These are phyloP conservation scores for Speleostelium caveatum DNA, from an alignment of 78 protist genomes.

Conservation along the genomic window DNA sequence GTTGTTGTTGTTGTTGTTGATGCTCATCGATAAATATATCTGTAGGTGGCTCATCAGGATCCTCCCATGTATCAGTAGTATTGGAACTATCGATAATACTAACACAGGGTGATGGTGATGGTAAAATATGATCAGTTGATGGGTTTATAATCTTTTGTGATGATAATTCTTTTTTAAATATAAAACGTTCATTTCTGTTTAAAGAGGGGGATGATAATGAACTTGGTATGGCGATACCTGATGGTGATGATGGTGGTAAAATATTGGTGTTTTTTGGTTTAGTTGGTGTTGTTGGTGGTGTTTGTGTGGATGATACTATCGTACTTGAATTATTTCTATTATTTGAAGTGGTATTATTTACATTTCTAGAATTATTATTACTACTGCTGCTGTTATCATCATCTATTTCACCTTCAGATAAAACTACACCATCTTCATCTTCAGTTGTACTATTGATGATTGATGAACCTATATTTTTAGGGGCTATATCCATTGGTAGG, in stretches of 20 bases:
- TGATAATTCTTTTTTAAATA: neutral
- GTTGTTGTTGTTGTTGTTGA: neutral
- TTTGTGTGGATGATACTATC: too few relatives aligned
- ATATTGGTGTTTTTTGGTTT: neutral
- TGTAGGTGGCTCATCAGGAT: neutral
- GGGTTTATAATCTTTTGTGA: neutral
- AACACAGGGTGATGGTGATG: constrained; percentile 9
- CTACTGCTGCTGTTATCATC: neutral
- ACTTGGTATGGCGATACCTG: neutral
- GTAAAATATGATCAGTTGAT: neutral
- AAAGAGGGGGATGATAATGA: neutral
- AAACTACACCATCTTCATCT: constrained; percentile 52
- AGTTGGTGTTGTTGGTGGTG: neutral
- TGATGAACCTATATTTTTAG: neutral
- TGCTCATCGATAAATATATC: neutral
- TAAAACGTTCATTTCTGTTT: neutral
- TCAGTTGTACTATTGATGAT: constrained; percentile 32
- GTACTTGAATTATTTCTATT: neutral
- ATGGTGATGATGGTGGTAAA: neutral
- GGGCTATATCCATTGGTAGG: constrained; percentile 50
- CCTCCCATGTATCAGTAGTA: neutral
- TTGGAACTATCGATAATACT: neutral
- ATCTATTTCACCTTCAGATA: constrained; percentile 65
- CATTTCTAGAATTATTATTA: neutral
- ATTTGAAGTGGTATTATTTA: neutral